phyloP scores from a whole-genome alignment of 331 rosid species.

The Rosa hybrid region DNA sequence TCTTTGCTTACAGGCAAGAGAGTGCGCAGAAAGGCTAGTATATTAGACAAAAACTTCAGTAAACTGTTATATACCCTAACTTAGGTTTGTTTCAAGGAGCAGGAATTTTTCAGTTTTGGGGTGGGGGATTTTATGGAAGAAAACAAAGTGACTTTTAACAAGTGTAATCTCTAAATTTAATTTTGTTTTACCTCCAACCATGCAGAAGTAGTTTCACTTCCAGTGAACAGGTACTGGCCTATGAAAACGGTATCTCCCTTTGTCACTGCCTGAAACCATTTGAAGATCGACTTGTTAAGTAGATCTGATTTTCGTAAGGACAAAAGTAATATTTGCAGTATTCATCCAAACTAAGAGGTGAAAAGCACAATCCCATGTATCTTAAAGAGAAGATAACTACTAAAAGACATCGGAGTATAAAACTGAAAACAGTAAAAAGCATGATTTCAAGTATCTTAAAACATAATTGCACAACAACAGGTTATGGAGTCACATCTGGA shows the following conservation, averaged over 20 bases:
- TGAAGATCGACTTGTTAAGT: constrained; percentile 27
- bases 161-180: background rate
- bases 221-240: constrained; percentile 96
- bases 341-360: background rate
- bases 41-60: background rate
- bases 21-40: background rate
- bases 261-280: constrained; percentile 62
- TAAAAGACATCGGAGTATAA: background rate
- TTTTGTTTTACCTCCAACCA: constrained; percentile 85
- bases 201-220: constrained; percentile 98
- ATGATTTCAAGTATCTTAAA: background rate
- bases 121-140: background rate
- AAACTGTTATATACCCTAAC: background rate
- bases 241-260: constrained; percentile 95
- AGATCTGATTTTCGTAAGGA: background rate
- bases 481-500: background rate
- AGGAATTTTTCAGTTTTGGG: background rate
- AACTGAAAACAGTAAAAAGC: background rate
- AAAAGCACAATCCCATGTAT: background rate
- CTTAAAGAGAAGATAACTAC: background rate
- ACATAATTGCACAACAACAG: background rate
- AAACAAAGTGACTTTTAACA: background rate
- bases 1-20: background rate
- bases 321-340: background rate
- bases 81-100: background rate